Conservation (phyloP, 2,329 filamentous ascomycete species). For the Lachnellula subtilissima region DNA sequence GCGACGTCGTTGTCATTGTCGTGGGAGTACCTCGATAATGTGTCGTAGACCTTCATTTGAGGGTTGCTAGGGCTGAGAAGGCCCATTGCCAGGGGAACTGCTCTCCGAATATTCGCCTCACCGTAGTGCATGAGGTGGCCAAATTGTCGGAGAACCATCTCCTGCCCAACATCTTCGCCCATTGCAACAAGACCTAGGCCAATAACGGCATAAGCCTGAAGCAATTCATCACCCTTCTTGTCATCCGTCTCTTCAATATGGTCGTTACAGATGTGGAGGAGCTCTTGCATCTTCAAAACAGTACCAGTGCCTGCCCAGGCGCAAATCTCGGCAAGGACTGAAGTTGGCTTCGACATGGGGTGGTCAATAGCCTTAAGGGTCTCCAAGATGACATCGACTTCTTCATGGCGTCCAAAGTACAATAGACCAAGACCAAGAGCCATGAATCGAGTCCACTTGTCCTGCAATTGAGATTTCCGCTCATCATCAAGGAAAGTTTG, state of each 20-base stretch:
- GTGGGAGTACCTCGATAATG: slow-evolving; percentile 92
- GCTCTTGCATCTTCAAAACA: slow-evolving; percentile 93
- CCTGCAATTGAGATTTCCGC: slow-evolving; percentile 80
- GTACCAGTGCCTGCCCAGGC: slow-evolving; percentile 97
- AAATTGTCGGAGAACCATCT: slow-evolving; percentile 97
- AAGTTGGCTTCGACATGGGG: slow-evolving; percentile 93
- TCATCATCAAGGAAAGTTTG: slow-evolving; percentile 93
- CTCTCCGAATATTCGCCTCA: slow-evolving; percentile 92
- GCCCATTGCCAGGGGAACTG: slow-evolving; percentile 93
- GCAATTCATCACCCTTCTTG: slow-evolving; percentile 90
- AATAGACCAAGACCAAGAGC: slow-evolving; percentile 87
- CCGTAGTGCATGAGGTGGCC: slow-evolving; percentile 99
- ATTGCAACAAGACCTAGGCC: slow-evolving; percentile 93
- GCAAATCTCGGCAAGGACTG: slow-evolving; percentile 90
- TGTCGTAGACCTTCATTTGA: slow-evolving; percentile 99
- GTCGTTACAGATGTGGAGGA: slow-evolving; percentile 97
- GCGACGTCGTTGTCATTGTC: slow-evolving; percentile 98
- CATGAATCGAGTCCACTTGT: slow-evolving; percentile 98
- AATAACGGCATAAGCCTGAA: slow-evolving; percentile 93
- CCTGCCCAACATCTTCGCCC: slow-evolving; percentile 97
- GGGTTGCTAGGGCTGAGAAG: slow-evolving; percentile 96
- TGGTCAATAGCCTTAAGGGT: slow-evolving; percentile 96
- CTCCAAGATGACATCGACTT: slow-evolving; percentile 96
- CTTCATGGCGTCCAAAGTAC: slow-evolving; percentile 95
- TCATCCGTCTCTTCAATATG: slow-evolving; percentile 92